Percentiles rank a stretch among this genome's conserved stretches.
Evolutionary conservation across 495 filamentous ascomycete genomes (phyloP).

Genomic region (Annulohypoxylon bovei): DNA sequence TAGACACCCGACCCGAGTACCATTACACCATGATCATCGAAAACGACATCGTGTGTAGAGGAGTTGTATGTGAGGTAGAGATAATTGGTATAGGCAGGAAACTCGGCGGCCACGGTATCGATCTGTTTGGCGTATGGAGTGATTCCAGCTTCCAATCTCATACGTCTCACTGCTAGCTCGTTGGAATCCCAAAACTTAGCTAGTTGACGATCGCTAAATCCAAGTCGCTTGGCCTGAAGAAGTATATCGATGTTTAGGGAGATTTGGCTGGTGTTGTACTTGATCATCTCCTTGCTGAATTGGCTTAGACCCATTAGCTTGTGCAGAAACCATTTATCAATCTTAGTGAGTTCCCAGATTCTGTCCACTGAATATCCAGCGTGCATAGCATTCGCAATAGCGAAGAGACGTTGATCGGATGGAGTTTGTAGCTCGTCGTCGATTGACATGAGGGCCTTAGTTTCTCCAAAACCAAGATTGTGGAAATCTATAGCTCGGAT

Average conservation of each 20-base stretch:
- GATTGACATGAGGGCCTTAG: conserved; percentile 90
- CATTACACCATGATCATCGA: conserved; percentile 92
- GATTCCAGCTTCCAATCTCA: conserved; percentile 85
- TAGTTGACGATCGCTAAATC: conserved; percentile 92
- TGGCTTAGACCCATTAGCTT: conserved; percentile 90
- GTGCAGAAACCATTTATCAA: conserved; percentile 96
- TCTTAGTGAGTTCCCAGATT: conserved; percentile 97
- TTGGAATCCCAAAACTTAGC: conserved; percentile 94
- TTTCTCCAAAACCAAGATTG: conserved; percentile 95
- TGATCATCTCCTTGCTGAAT: conserved; percentile 81
- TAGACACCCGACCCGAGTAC: conserved; percentile 97
- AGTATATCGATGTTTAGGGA: conserved; percentile 66
- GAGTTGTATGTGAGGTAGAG: conserved; percentile 97
- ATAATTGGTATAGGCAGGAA: conserved; percentile 95
- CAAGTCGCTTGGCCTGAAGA: conserved; percentile 86
- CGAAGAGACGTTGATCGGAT: conserved; percentile 96
- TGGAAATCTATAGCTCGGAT: conserved; percentile 94
- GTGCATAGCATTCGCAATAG: conserved; percentile 97
- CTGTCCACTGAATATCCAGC: conserved; percentile 91
- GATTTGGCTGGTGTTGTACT: conserved; percentile 74
- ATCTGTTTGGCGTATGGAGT: conserved; percentile 95
- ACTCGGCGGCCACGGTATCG: conserved; percentile 97
- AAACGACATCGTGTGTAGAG: conserved; percentile 82
- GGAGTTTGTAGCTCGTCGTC: conserved; percentile 96
- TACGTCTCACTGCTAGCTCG: conserved; percentile 84